A percentile compares a stretch with the other conserved stretches of the same genome.
Evolutionary conservation across 2,329 filamentous ascomycete species (phyloP).

Genomic region (Alternaria sp.): DNA sequence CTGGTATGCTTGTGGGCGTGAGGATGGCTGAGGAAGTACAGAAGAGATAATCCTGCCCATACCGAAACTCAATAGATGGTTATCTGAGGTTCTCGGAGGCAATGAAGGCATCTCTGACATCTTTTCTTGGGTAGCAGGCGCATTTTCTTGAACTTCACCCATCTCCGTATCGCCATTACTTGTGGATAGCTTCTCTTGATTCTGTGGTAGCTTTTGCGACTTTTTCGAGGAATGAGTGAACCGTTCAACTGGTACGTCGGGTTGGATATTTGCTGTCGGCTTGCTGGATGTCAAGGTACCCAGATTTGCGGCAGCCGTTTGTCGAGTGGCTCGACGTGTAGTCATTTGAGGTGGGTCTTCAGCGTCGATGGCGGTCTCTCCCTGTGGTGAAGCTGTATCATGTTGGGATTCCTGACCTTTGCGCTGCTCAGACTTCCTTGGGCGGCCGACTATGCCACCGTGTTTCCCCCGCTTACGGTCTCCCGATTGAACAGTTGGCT

Average conservation of each 20-base stretch:
- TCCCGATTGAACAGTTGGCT: slow-evolving; percentile 9
- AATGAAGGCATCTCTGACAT: not conserved
- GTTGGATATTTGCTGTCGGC: not conserved
- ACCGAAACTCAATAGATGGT: not conserved
- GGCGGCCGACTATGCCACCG: slow-evolving; percentile 25
- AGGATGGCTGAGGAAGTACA: not conserved
- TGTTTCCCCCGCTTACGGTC: slow-evolving; percentile 22
- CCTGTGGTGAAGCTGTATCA: not conserved
- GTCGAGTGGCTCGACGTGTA: slow-evolving; percentile 26
- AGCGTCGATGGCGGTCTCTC: not conserved
- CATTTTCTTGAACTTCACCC: not conserved
- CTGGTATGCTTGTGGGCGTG: not conserved
- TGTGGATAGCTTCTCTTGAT: not conserved
- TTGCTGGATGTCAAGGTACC: not conserved
- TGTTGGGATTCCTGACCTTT: not conserved
- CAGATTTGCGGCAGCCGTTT: slow-evolving; percentile 9
- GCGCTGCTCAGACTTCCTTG: slow-evolving; percentile 20
- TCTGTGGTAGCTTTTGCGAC: not conserved
- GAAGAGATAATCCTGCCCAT: not conserved
- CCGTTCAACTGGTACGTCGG: not conserved
- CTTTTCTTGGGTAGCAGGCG: not conserved
- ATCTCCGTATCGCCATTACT: not conserved
- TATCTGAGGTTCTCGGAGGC: not conserved
- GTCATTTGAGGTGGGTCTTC: slow-evolving; percentile 6
- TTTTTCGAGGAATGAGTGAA: not conserved